Base-by-base conservation (phyloP, 1,284 basidiomycete genomes). In the Ustilago trichophora region DNA sequence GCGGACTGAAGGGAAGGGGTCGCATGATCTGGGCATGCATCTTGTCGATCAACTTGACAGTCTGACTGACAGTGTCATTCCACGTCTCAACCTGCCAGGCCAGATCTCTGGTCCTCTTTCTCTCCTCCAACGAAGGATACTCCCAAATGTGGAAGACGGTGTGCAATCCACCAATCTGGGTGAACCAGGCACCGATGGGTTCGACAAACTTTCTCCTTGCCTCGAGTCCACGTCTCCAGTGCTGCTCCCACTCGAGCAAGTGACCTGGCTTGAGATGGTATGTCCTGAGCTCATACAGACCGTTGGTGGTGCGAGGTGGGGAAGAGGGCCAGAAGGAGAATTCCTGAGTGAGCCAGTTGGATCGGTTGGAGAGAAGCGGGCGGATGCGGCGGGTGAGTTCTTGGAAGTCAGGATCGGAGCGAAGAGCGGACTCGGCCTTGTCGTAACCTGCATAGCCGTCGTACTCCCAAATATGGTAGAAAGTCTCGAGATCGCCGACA, bases 81-180 rank as follows among this genome's bases (percentile, higher is more conserved):
- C 78, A 80, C 16, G 78, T 77, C 57, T 77, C 77, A 26, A 78
- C 76, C 55, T 79, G 72, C 78, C 78, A 80, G 0, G 78, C 78
- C 26, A 64, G 65, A 40, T 77, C 78, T 22, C 78, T 58, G 16
- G 76, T 80, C 41, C 56, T 54, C 53, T 79, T 79, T n/a, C 78
- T 59, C 49, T 76, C 66, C 32, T 77, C 78, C 50, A 79, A 48
- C n/a, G 64, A 69, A 1, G 72, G 70, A 35, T 78, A 80, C 25
- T 73, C 73, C 78, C 78, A 80, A 34, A 80, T 69, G 47, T 80
- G 78, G 37, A 76, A 72, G 3, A 80, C 78, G 25, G 75, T 79
- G 52, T 80, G 78, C 54, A 80, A 49, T 0, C 67, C 66, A 16
- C 78, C 78, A 13, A 80, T 73, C 55, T 77, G 75, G 22, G 74